Base-by-base conservation (phyloP, 495 filamentous ascomycete species). In the Tuber aestivum region DNA sequence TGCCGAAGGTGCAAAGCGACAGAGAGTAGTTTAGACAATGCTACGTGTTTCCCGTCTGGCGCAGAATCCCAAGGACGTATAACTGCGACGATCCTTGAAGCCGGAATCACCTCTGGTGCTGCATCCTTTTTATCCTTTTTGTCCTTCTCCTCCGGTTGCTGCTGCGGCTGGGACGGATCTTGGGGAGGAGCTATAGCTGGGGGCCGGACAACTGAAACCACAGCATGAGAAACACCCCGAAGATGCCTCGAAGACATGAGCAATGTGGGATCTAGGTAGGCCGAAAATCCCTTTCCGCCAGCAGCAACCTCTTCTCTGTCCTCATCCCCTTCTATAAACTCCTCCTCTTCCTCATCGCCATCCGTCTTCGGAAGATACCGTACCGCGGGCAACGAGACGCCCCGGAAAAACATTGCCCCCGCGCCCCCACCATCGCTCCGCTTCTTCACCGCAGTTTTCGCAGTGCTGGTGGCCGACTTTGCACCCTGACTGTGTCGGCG, bases 41-140 rank as follows among this genome's bases (percentile, higher is more conserved):
- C 92, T 76, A 87, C 87, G 74, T 95, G 93, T 71, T 89, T 89
- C 40, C 87, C 89, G 80, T 96, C 92, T 5, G 95, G 94, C 0
- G 94, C 92, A 80, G 96, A 92, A 45, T 94, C 89, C 96, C 96
- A 99, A 1, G 88, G 84, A 70, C 88, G 83, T 7, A 97, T 81
- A 71, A 88, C 89, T 40, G 94, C 94, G 27, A 97, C 87, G 7
- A 98, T 83, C 78, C 90, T 95, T 2, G 87, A 85, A 0, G 92
- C 86, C 9, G 90, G 74, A 0, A 75, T 70, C 14, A 74, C 61
- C 21, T 81, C 81, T 8, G 75, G 70, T 8, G 76, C 27, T 3
- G 79, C 38, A 21, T 79, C 74, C 21, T 82, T 78, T 85, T 77
- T 89, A 87, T n/a, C 90, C 85, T 77, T 89, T 87, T 23, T 90